Percentiles rank a stretch among this genome's conserved stretches.
Evolutionary conservation across 2,329 filamentous ascomycete genomes (phyloP).

Genomic region (Dryadomyces quercivorus): DNA sequence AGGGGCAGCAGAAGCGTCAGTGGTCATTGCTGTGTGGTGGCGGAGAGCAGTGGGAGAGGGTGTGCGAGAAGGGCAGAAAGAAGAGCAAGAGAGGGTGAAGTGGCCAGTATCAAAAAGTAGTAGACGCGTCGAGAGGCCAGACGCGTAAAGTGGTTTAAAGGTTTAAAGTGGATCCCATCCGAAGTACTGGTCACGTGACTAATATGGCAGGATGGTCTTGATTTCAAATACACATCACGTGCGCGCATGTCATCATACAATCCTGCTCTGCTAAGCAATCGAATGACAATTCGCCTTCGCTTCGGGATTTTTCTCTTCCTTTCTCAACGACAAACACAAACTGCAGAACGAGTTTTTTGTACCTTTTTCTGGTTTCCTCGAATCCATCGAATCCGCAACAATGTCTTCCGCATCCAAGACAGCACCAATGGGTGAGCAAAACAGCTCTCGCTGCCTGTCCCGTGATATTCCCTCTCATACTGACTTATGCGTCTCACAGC

Average conservation of each 20-base stretch:
- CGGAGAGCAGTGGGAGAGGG: background rate
- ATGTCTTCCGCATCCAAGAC: slow-evolving; percentile 18
- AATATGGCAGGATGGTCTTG: no score
- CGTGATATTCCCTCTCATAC: background rate
- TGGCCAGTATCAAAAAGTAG: background rate
- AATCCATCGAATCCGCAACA: slow-evolving; percentile 8
- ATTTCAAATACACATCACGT: no score
- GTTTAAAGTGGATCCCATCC: background rate
- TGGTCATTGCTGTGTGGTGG: slow-evolving; percentile 5
- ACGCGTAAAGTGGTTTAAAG: background rate
- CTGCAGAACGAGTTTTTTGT: background rate
- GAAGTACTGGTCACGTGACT: no score
- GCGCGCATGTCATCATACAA: no score
- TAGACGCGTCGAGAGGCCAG: background rate
- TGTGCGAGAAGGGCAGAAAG: no score
- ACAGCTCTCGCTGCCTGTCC: background rate
- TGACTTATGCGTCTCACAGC: slow-evolving; percentile 1
- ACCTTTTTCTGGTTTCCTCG: background rate
- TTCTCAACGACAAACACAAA: background rate
- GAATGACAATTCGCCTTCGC: background rate
- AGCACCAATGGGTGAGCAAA: slow-evolving; percentile 17
- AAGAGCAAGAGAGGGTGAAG: no score
- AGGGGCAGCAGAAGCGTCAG: slow-evolving; percentile 3
- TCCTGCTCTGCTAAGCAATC: background rate
- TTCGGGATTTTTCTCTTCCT: background rate